Percentiles rank a stretch among this genome's conserved stretches.
Conservation (phyloP, 495 filamentous ascomycete genomes). For the Geopyxis carbonaria region DNA sequence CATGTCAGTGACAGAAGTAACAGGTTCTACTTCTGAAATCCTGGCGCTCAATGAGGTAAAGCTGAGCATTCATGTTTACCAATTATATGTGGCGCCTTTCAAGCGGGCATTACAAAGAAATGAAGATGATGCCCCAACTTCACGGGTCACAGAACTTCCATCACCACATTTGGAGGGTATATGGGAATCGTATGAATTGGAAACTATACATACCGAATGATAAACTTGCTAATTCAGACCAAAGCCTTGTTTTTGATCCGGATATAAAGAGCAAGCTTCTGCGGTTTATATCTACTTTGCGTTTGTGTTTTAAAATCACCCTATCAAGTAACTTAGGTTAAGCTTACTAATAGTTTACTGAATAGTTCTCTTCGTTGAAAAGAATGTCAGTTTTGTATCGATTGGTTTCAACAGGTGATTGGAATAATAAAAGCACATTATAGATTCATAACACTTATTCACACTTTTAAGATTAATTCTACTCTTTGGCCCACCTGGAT, state of each 20-base stretch:
- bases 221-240: neutral
- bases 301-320: constrained; percentile 16
- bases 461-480: constrained; percentile 24
- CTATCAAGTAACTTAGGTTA: neutral
- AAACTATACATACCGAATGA: neutral
- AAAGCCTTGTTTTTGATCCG: constrained; percentile 34
- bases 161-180: constrained; percentile 29
- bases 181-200: constrained; percentile 34
- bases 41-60: constrained; percentile 14
- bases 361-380: constrained; percentile 27
- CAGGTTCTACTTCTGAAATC: constrained; percentile 14
- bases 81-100: constrained; percentile 10
- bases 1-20: constrained; percentile 19
- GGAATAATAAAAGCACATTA: neutral
- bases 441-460: constrained; percentile 17
- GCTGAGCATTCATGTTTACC: constrained; percentile 19
- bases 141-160: constrained; percentile 28
- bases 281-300: constrained; percentile 32
- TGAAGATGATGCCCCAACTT: constrained; percentile 9
- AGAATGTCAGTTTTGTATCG: constrained; percentile 22
- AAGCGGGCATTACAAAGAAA: neutral
- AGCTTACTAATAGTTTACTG: constrained; percentile 1
- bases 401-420: constrained; percentile 27
- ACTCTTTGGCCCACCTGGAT: constrained; percentile 39
- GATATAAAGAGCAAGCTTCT: constrained; percentile 32